phyloP scores from a whole-genome alignment of 495 filamentous ascomycete genomes.

The Lophiostoma macrostomum region DNA sequence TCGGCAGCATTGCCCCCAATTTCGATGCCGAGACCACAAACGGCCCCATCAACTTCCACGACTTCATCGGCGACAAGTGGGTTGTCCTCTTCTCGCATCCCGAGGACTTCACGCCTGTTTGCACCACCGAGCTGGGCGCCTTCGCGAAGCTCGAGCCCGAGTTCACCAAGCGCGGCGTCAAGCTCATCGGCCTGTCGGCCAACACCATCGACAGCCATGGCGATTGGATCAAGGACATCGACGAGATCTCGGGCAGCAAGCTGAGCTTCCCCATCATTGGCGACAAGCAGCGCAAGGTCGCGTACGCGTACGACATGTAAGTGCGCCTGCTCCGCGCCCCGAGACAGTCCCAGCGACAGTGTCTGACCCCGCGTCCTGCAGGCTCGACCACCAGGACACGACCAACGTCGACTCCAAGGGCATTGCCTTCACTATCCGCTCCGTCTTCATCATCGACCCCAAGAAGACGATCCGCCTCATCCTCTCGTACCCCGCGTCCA shows the following conservation, averaged over 20 bases:
- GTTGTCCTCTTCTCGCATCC: slow-evolving; percentile 97
- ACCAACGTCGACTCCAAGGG: slow-evolving; percentile 94
- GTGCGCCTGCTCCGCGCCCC: slow-evolving; percentile 31
- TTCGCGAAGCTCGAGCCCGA: slow-evolving; percentile 96
- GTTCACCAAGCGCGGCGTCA: slow-evolving; percentile 88
- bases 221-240: slow-evolving; percentile 91
- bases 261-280: slow-evolving; percentile 95
- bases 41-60: slow-evolving; percentile 93
- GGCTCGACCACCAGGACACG: slow-evolving; percentile 79
- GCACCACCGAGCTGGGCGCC: slow-evolving; percentile 97
- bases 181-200: slow-evolving; percentile 92
- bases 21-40: slow-evolving; percentile 90
- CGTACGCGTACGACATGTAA: slow-evolving; percentile 91
- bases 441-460: slow-evolving; percentile 98
- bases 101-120: slow-evolving; percentile 77
- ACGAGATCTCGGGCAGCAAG: slow-evolving; percentile 79
- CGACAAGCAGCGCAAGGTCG: slow-evolving; percentile 92
- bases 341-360: slow-evolving; percentile 7
- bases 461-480: slow-evolving; percentile 97
- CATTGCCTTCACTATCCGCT: slow-evolving; percentile 97
- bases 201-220: slow-evolving; percentile 65
- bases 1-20: slow-evolving; percentile 86
- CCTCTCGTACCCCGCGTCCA: slow-evolving; percentile 94
- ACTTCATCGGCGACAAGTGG: slow-evolving; percentile 94
- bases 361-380: no score